Conservation (phyloP, 495 filamentous ascomycete genomes). For the Hypoxylon rickii region DNA sequence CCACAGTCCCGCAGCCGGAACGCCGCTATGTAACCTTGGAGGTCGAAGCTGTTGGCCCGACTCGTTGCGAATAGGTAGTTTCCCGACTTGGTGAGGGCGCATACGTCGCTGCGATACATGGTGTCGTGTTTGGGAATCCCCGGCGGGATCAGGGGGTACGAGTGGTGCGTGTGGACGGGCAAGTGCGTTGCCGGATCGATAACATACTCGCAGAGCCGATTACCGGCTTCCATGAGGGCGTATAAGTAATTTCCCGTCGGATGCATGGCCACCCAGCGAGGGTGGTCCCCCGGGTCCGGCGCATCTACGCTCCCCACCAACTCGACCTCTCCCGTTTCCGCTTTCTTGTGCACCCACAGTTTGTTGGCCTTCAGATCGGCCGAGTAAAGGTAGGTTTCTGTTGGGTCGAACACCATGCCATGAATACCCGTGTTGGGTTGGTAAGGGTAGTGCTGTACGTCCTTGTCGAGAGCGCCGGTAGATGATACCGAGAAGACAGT, state of each 20-base stretch:
- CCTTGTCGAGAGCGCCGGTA: conserved; percentile 64
- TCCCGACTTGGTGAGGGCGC: conserved; percentile 65
- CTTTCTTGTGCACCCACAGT: conserved; percentile 82
- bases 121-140: conserved; percentile 58
- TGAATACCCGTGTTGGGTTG: conserved; percentile 75
- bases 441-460: conserved; percentile 82
- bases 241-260: conserved; percentile 76
- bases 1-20: conserved; percentile 73
- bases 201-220: conserved; percentile 76
- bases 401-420: conserved; percentile 86
- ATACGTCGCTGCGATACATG: conserved; percentile 79
- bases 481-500: conserved; percentile 73
- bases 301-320: conserved; percentile 71
- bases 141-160: conserved; percentile 76
- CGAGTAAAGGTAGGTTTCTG: conserved; percentile 83
- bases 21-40: conserved; percentile 79
- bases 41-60: conserved; percentile 71
- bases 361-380: conserved; percentile 84
- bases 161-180: conserved; percentile 80
- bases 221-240: conserved; percentile 84
- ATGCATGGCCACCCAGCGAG: conserved; percentile 83
- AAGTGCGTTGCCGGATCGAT: conserved; percentile 74
- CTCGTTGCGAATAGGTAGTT: conserved; percentile 81
- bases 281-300: conserved; percentile 72
- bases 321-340: conserved; percentile 63